Conservation (phyloP, 192 early-diverging fungal species). For the Umbelopsis vinacea region DNA sequence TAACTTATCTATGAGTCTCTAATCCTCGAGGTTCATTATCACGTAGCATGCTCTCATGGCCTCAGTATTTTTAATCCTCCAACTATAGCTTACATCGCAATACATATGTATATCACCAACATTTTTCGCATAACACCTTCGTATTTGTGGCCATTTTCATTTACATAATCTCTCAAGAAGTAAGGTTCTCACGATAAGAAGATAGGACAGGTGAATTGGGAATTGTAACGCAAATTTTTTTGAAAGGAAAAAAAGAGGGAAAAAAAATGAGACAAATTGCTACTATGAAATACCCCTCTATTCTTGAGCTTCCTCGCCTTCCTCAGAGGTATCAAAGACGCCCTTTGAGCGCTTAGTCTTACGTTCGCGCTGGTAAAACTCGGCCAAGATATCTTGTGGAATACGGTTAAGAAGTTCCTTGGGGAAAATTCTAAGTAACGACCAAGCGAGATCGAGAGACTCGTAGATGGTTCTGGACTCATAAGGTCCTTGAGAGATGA, state of each 20-base stretch:
- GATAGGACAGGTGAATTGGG: not conserved
- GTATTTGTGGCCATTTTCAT: conserved; percentile 6
- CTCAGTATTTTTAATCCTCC: not conserved
- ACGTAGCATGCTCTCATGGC: not conserved
- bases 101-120: not conserved
- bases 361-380: conserved; percentile 90
- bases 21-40: too few relatives aligned
- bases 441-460: conserved; percentile 97
- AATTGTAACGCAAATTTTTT: conserved; percentile 6
- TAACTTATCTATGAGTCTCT: too few relatives aligned
- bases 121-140: not conserved
- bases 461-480: conserved; percentile 98
- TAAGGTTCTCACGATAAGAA: conserved; percentile 13
- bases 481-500: conserved; percentile 95
- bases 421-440: conserved; percentile 97
- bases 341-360: conserved; percentile 54
- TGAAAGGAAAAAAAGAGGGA: not conserved
- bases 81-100: not conserved
- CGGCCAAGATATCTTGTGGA: conserved; percentile 91
- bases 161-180: conserved; percentile 22
- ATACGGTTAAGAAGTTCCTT: conserved; percentile 99
- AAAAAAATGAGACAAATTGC: conserved; percentile 1
- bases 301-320: conserved; percentile 28
- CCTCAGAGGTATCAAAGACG: conserved; percentile 45
- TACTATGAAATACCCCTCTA: conserved; percentile 8